Conservation (phyloP, 805 yeast genomes). For the Lipomyces kockii region DNA sequence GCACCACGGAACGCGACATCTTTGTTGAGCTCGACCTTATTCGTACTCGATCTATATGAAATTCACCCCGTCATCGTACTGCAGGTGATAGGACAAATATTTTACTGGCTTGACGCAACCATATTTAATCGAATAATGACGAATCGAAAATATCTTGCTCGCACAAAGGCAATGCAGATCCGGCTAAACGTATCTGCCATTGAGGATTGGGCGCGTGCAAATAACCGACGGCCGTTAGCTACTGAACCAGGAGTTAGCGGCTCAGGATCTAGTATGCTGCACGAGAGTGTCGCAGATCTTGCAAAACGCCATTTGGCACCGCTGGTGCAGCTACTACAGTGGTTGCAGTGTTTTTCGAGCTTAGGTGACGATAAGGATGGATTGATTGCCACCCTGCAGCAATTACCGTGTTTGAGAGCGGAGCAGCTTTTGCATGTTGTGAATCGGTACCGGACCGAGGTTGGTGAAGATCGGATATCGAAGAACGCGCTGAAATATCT, state of each 20-base stretch:
- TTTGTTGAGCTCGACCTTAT: conserved; percentile 83
- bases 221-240: conserved; percentile 56
- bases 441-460: conserved; percentile 81
- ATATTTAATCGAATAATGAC: conserved; percentile 74
- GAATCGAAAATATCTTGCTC: conserved; percentile 70
- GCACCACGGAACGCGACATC: conserved; percentile 62
- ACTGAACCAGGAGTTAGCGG: conserved; percentile 36
- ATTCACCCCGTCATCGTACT: conserved; percentile 78
- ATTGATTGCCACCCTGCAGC: conserved; percentile 54
- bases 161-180: conserved; percentile 87
- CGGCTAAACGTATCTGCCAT: conserved; percentile 81
- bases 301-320: conserved; percentile 73
- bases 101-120: conserved; percentile 74
- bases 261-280: conserved; percentile 25
- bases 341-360: conserved; percentile 85
- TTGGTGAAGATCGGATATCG: conserved; percentile 72
- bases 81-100: conserved; percentile 76
- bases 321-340: conserved; percentile 77
- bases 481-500: conserved; percentile 55
- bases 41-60: conserved; percentile 79
- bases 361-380: conserved; percentile 56
- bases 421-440: conserved; percentile 70
- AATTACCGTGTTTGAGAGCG: conserved; percentile 66
- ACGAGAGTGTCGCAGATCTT: conserved; percentile 49
- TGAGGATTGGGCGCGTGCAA: conserved; percentile 90